A percentile compares a stretch with the other conserved stretches of the same genome.
Conservation (phyloP, 176 grass and related monocot genomes). For the Eleusine coracana region DNA sequence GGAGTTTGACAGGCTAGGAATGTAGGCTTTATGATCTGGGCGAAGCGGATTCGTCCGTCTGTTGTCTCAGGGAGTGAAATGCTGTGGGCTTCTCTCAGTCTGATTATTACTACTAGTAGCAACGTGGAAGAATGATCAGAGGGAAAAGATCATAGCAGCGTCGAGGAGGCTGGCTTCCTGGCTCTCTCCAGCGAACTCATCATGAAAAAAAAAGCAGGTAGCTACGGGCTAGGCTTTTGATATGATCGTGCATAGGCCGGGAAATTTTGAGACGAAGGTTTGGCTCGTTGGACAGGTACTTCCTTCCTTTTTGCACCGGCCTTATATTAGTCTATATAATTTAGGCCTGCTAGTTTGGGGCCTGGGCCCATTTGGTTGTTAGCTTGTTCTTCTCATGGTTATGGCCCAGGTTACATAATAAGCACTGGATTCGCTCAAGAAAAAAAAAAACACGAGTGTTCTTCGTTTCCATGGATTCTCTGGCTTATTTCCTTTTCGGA, state of each 20-base stretch:
- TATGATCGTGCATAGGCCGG: not conserved
- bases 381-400: not conserved
- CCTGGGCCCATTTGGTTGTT: not conserved
- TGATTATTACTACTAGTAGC: not conserved
- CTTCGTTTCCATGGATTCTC: too few relatives aligned
- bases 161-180: not conserved
- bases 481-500: too few relatives aligned
- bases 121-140: not conserved
- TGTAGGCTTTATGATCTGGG: conserved; percentile 11
- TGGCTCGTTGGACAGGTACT: not conserved
- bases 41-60: not conserved
- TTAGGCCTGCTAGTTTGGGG: not conserved
- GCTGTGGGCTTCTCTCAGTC: not conserved
- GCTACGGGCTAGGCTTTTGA: not conserved
- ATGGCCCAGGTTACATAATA: not conserved
- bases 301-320: too few relatives aligned
- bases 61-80: not conserved
- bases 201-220: not conserved
- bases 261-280: not conserved
- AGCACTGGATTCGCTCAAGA: too few relatives aligned
- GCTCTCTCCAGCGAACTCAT: too few relatives aligned
- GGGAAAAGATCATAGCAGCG: not conserved
- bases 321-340: not conserved
- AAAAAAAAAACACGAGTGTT: too few relatives aligned
- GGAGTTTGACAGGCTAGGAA: conserved; percentile 30